Evolutionary conservation across 2,329 filamentous ascomycete genomes (phyloP), one percentile per base, ranked within the genome.

Genomic region (Grosmannia huntii): DNA sequence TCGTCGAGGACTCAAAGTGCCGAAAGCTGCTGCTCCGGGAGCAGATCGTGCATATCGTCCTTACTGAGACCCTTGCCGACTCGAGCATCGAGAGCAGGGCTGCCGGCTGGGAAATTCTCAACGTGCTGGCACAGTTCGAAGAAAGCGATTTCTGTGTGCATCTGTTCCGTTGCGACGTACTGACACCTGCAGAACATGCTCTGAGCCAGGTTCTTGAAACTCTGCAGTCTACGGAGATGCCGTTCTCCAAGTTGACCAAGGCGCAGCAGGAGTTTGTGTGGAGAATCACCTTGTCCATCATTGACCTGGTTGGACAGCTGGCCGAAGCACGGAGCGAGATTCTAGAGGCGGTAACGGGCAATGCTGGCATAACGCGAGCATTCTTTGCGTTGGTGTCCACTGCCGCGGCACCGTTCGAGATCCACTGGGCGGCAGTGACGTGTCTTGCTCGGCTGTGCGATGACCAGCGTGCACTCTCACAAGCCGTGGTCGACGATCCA

Each of bases 141-240:
- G 83, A 85, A 64, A 73, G 78, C 14, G 84, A 86, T 65, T 86
- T 87, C 60, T 84, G 82, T 62, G 72, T 87, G 23, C 83, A 87
- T 63, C 68, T 87, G 59, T 86, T 78, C 65, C 73, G 84, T 50
- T 72, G 80, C 31, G 83, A 86, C 66, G 69, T 85, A 16, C 65
- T 87, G 60, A 81, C 79, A 31, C 81, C 83, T 23, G 75, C 86
- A 59, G 76, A 80, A 59, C 77, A 79, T 66, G 81, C 81, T 16
- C 71, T 76, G 55, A 74, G 74, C 56, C 74, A 75, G 57, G 38
- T 57, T 14, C 19, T 59, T 10, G 59, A 63, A 23, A 74, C 73
- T 57, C 67, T 81, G 21, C 66, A 62, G 38, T 62, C 72, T 44
- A 66, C 72, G 57, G 69, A 76, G 23, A 60, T 70, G 9, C 65